Evolutionary conservation across 2,329 filamentous ascomycete genomes (phyloP), one percentile per base, ranked within the genome.

Genomic region (Ceratocystis diversiconidia): DNA sequence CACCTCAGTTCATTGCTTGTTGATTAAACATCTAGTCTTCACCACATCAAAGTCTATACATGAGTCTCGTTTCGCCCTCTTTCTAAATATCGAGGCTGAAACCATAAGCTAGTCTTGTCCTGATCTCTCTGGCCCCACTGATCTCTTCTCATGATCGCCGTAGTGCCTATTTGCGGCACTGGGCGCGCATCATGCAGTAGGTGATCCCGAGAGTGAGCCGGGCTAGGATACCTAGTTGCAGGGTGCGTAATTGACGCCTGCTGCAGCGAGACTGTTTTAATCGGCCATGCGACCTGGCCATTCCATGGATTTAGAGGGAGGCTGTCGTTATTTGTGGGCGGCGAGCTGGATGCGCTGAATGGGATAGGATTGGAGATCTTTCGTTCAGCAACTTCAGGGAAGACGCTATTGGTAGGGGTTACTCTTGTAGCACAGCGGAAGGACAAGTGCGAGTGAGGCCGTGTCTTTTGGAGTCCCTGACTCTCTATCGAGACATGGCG

Each of bases 381-480:
- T 41, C 32, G 25, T 15, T 25, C 25, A n/a, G 44, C 44, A 3
- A 41, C 62, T 7, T 28, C 32, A 4, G 65, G 57, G 48, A 76
- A 76, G 46, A 71, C 70, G 0, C 77, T 75, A 0, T 75, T 76
- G 17, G 74, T 71, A 1, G 76, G 75, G 7, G 75, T 75, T 28
- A 79, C 71, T 64, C 76, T 76, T 0, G 79, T 76, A 66, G 80
- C 78, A 72, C 80, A 82, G 41, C 76, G 76, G 72, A 82, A 82
- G 1, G 78, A 80, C 32, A 82, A 74, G 3, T 78, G 76, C 0
- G 80, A 81, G 15, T 71, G 71, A n/a, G 74, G 28, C 25, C 74
- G 15, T 74, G 75, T 67, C 74, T 72, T 17, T 69, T 68, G 22
- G 64, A 63, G 43, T 67, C 68, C 30, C 62, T 43, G 61, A 66